A percentile compares a stretch with the other conserved stretches of the same genome.
Conservation (phyloP, 78 protist genomes). For the Dictyostelium brefeldianum region DNA sequence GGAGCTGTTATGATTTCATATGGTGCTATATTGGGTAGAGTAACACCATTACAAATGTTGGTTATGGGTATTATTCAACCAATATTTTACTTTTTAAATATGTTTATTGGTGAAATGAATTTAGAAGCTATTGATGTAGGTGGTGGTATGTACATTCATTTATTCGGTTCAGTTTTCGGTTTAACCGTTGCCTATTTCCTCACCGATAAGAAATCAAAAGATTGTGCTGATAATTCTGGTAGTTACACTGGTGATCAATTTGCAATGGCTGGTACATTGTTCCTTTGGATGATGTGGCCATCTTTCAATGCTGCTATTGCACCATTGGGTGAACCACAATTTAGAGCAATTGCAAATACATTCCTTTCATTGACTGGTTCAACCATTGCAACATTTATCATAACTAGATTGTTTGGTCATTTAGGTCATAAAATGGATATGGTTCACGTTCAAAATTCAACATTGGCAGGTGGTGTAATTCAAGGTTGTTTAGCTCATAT, state of each 20-base stretch:
- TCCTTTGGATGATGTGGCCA: conserved; percentile 95
- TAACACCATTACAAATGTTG: conserved; percentile 89
- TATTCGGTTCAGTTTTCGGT: conserved; percentile 96
- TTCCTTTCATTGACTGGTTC: conserved; percentile 56
- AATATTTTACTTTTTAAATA: conserved; percentile 87
- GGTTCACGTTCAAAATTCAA: conserved; percentile 95
- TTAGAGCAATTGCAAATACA: conserved; percentile 79
- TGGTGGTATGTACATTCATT: conserved; percentile 95
- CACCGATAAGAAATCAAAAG: conserved; percentile 1
- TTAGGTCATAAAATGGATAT: conserved; percentile 70
- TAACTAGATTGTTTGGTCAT: conserved; percentile 42
- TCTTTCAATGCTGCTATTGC: conserved; percentile 95
- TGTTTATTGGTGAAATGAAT: conserved; percentile 57
- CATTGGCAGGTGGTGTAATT: conserved; percentile 97
- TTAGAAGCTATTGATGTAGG: conserved; percentile 91
- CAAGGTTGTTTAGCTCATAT: conserved; percentile 92
- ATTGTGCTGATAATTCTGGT: conserved; percentile 25
- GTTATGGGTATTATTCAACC: conserved; percentile 87
- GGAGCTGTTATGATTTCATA: conserved; percentile 95
- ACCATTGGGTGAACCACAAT: conserved; percentile 56
- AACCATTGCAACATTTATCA: conserved; percentile 71
- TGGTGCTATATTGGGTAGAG: conserved; percentile 95
- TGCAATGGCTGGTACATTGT: conserved; percentile 92
- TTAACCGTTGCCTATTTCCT: conserved; percentile 83
- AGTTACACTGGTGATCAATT: conserved; percentile 87